These are phyloP conservation scores for Triglochin maritima DNA, from an alignment of 106 monocot genomes.

Conservation along the genomic window DNA sequence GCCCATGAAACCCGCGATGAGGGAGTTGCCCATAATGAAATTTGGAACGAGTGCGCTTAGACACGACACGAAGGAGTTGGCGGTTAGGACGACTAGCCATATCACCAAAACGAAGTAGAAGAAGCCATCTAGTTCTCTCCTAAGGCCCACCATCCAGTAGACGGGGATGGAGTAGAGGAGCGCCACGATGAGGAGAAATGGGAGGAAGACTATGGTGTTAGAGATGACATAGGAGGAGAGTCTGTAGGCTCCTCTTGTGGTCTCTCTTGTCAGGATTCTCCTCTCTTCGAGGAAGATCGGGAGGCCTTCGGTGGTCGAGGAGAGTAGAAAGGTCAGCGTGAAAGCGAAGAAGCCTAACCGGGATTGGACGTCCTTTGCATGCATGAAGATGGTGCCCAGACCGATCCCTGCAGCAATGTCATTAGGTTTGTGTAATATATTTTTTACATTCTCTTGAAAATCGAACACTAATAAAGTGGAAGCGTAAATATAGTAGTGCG, in stretches of 20 bases:
- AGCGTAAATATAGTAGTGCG: too few relatives aligned
- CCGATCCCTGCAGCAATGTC: constrained; percentile 25
- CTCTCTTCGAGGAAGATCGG: constrained; percentile 80
- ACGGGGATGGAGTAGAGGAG: constrained; percentile 64
- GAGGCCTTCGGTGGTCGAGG: constrained; percentile 76
- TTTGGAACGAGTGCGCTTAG: constrained; percentile 83
- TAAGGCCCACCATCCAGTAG: constrained; percentile 68
- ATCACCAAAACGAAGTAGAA: constrained; percentile 64
- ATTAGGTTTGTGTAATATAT: too few relatives aligned
- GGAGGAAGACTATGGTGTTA: constrained; percentile 52
- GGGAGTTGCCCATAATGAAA: constrained; percentile 84
- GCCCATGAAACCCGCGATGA: constrained; percentile 79
- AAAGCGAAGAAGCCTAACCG: constrained; percentile 80
- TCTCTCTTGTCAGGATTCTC: constrained; percentile 54
- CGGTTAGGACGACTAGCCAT: constrained; percentile 82
- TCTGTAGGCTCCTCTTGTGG: constrained; percentile 65
- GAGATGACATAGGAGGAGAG: constrained; percentile 78
- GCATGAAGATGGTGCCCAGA: constrained; percentile 68
- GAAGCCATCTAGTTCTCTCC: constrained; percentile 38
- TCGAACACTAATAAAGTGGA: too few relatives aligned
- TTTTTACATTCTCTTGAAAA: too few relatives aligned
- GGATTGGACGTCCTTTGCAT: constrained; percentile 37
- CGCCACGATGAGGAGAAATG: constrained; percentile 46
- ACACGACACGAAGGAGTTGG: constrained; percentile 77
- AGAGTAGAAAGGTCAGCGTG: constrained; percentile 78